Base-by-base conservation (phyloP, 2,329 filamentous ascomycete species). In the Aureobasidium sp. region DNA sequence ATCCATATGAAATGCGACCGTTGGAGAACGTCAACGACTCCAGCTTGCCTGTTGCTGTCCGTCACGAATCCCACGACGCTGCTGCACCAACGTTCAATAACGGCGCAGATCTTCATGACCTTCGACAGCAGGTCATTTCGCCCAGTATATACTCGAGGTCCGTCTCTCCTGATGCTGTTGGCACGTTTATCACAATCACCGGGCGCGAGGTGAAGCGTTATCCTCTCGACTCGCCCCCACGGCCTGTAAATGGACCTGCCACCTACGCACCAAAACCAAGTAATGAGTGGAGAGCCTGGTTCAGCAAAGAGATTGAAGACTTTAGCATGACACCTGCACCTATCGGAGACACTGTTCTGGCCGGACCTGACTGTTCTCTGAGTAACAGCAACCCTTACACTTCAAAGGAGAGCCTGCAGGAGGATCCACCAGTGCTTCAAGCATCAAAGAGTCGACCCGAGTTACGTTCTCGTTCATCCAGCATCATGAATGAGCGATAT, bases 61-160 rank as follows among this genome's bases (percentile, higher is more conserved):
- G 54, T 35, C 48, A 62, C 45, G 12, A 39, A 24, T 60, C 29
- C 50, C 19, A 19, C 37, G 50, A 54, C 35, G 50, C 50, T 44
- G 27, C 49, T 40, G 49, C 49, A 45, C 11, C 31, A 14, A 47
- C 56, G 42, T 58, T 58, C 27, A 14, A 53, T 35, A 56, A 31
- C 50, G 54, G 40, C 11, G 54, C 52, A 33, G 39, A 52, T 44
- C 49, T 53, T 37, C 62, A 49, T 62, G 42, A 64, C 11, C n/a
- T 22, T 27, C 45, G 62, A 1, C 50, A 65, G n/a, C 56, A 48
- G 22, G 60, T 68, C 9, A 64, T 78, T 52, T 80, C 78, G 1
- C 78, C 78, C 1, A 80, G 78, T 60, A 65, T 80, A 12, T 80
- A 80, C 63, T 79, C 78, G 5, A 70, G 74, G 62, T 65, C 77